Evolutionary conservation across 345 rosid genomes (phyloP).

Genomic region (Eucalyptus albens): DNA sequence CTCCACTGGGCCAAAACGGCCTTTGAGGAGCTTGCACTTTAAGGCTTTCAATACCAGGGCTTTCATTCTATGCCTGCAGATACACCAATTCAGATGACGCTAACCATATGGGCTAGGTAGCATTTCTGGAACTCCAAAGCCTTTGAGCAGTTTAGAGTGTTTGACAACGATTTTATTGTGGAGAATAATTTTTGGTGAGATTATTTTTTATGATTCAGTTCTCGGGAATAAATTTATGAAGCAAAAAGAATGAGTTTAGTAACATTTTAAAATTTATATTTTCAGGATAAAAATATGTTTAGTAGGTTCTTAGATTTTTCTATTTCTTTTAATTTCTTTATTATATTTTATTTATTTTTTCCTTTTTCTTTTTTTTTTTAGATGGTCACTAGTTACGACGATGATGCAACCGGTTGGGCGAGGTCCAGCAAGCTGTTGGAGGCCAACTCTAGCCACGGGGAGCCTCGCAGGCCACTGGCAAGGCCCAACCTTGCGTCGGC

Average conservation of each 20-base stretch:
- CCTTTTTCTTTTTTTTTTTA: too few species aligned
- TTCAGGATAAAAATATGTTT: too few species aligned
- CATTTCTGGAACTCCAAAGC: neutral
- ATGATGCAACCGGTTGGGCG: accelerated
- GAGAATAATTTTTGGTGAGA: accelerated
- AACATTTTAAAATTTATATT: too few species aligned
- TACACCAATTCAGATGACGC: neutral
- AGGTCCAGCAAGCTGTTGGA: too few species aligned
- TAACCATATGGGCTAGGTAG: neutral
- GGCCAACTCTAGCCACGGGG: accelerated
- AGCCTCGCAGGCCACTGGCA: too few species aligned
- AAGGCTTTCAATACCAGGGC: neutral
- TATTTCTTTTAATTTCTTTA: too few species aligned
- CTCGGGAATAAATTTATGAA: too few species aligned
- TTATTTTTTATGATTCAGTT: too few species aligned
- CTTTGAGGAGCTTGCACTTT: neutral
- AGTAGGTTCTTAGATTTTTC: too few species aligned
- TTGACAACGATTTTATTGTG: accelerated
- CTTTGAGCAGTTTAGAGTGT: neutral
- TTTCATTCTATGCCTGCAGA: neutral
- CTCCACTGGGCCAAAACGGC: neutral
- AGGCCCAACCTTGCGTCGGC: accelerated
- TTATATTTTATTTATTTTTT: too few species aligned
- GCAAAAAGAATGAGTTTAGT: accelerated
- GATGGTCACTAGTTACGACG: accelerated